Percentiles rank a stretch among this genome's conserved stretches.
Conservation (phyloP, 129 eudicot species). For the Lactuca saligna region DNA sequence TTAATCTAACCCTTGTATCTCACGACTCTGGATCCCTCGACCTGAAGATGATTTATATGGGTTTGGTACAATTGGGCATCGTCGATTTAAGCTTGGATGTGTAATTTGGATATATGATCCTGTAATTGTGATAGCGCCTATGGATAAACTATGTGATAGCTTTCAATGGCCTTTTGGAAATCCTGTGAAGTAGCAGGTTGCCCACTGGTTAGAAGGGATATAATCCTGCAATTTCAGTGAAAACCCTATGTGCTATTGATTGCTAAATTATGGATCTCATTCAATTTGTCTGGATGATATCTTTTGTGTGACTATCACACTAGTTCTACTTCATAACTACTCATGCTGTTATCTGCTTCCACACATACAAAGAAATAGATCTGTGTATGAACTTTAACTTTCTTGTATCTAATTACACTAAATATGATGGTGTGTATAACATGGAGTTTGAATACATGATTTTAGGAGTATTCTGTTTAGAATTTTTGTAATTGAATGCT, state of each 20-base stretch:
- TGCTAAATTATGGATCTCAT: neutral
- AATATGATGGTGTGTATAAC: neutral
- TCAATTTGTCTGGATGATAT: neutral
- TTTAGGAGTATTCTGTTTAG: neutral
- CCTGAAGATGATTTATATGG: neutral
- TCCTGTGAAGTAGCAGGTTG: slow-evolving; percentile 7
- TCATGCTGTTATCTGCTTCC: slow-evolving; percentile 10
- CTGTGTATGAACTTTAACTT: slow-evolving; percentile 6
- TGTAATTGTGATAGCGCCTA: neutral
- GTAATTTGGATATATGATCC: neutral
- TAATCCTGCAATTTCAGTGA: neutral
- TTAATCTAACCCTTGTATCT: slow-evolving; percentile 9
- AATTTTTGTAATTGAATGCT: neutral
- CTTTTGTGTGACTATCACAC: neutral
- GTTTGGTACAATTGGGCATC: neutral
- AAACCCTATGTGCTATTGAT: slow-evolving; percentile 14
- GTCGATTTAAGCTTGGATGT: neutral
- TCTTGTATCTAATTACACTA: neutral
- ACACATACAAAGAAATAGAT: slow-evolving; percentile 5
- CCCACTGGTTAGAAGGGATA: neutral
- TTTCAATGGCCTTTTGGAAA: slow-evolving; percentile 6
- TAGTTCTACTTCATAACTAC: neutral
- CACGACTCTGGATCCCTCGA: slow-evolving; percentile 10
- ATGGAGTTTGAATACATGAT: neutral
- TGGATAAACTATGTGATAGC: neutral